A percentile compares a stretch with the other conserved stretches of the same genome.
phyloP scores from a whole-genome alignment of 768 basidiomycete genomes.

The Lentinus tigrinus region DNA sequence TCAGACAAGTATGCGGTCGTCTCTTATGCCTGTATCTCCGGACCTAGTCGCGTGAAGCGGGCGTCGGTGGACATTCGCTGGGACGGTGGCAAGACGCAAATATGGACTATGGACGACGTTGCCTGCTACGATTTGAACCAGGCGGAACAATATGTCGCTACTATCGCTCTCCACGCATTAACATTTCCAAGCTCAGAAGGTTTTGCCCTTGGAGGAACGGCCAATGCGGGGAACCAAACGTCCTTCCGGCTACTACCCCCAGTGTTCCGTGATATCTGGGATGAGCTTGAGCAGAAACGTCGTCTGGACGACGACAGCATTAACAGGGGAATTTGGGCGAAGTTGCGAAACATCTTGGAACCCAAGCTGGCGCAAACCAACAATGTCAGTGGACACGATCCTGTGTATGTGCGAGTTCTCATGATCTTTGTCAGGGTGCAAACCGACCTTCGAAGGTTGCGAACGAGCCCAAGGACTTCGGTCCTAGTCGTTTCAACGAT shows the following conservation, averaged over 20 bases:
- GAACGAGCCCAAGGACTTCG: conserved; percentile 16
- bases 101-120: conserved; percentile 82
- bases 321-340: conserved; percentile 73
- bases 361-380: conserved; percentile 46
- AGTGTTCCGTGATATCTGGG: conserved; percentile 88
- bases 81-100: conserved; percentile 55
- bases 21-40: conserved; percentile 64
- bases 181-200: conserved; percentile 63
- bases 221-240: conserved; percentile 49
- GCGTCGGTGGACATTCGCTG: conserved; percentile 73
- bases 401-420: neutral
- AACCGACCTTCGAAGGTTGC: conserved; percentile 3
- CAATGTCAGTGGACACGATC: conserved; percentile 38
- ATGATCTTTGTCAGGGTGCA: neutral
- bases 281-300: conserved; percentile 71
- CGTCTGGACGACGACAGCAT: conserved; percentile 57
- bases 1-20: conserved; percentile 74
- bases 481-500: neutral
- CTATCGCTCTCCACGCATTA: conserved; percentile 79
- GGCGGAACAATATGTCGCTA: conserved; percentile 89
- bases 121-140: conserved; percentile 78
- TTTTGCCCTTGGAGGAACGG: conserved; percentile 53
- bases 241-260: conserved; percentile 81
- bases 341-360: conserved; percentile 61
- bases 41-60: conserved; percentile 71